Conservation (phyloP, 768 basidiomycete genomes). For the Kwoniella mangroviensis region DNA sequence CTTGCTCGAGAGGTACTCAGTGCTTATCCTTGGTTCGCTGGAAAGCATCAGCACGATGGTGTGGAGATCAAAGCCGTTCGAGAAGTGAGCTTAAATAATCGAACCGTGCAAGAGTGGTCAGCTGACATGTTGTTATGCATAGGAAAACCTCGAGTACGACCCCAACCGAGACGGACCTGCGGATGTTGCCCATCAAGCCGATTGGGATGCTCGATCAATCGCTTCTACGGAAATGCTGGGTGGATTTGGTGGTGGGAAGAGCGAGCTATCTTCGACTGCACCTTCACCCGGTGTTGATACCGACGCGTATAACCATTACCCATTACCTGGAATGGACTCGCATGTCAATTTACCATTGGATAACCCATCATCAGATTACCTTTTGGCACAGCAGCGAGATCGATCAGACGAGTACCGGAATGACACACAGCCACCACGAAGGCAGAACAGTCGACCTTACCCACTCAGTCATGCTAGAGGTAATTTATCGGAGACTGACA, state of each 20-base stretch:
- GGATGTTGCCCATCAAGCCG: slow-evolving; percentile 62
- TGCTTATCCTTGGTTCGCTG: slow-evolving; percentile 55
- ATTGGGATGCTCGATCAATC: slow-evolving; percentile 84
- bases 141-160: slow-evolving; percentile 59
- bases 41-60: slow-evolving; percentile 40
- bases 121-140: slow-evolving; percentile 22
- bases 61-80: slow-evolving; percentile 56
- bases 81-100: slow-evolving; percentile 36
- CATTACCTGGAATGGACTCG: slow-evolving; percentile 33
- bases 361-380: slow-evolving; percentile 49
- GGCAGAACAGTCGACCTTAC: slow-evolving; percentile 35
- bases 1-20: slow-evolving; percentile 56
- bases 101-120: background rate
- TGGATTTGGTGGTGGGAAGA: slow-evolving; percentile 26
- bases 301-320: slow-evolving; percentile 37
- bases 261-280: slow-evolving; percentile 22
- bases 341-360: slow-evolving; percentile 36
- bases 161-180: slow-evolving; percentile 47
- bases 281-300: slow-evolving; percentile 14
- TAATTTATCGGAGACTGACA: slow-evolving; percentile 15
- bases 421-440: slow-evolving; percentile 3
- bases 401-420: slow-evolving; percentile 28
- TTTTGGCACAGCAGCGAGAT: slow-evolving; percentile 29
- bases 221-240: slow-evolving; percentile 57
- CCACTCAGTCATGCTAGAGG: slow-evolving; percentile 10